Base-by-base conservation (phyloP, 495 filamentous ascomycete species). In the Trichoderma virens region DNA sequence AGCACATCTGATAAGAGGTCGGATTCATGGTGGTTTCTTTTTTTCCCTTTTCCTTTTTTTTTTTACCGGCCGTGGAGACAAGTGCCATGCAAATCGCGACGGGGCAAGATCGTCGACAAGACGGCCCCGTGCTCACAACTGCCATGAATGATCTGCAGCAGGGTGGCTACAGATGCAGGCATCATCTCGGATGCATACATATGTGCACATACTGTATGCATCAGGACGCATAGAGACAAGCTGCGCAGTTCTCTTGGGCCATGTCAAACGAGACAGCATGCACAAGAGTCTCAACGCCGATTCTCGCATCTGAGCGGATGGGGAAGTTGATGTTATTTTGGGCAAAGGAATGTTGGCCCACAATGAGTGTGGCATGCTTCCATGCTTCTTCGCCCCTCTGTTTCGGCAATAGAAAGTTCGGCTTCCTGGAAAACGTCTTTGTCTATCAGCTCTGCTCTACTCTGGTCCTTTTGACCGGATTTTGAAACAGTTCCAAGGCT, bases 111-210 rank as follows among this genome's bases (percentile, higher is more conserved):
- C 51, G 6, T 56, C 51, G 25, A 28, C 9, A 18, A 45, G 18
- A 7, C 11, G 51, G 25, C 51, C 51, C 51, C 51, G 51, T 56
- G 51, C 51, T 56, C 51, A 56, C 20, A 30, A 56, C 23, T 56
- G 51, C 51, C 51, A 56, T 56, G 51, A 5, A 30, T 56, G 51
- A 56, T 56, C 51, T 56, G 51, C 51, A 56, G 51, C 51, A 56
- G 51, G 51, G 51, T 30, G 20, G 51, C 9, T 23, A 23, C 51
- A 27, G 51, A 56, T 28, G 51, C 51, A 16, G 51, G 7, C 51
- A 30, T 56, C 23, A 56, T 56, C 51, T 56, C 27, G 51, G 51
- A 30, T 56, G 51, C 51, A 56, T 27, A 56, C 51, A 45, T 45
- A n/a, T 45, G 3, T 13, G 16, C 16, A 45, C 18, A n/a, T 45